Evolutionary conservation across 2,329 filamentous ascomycete genomes (phyloP).

Genomic region (Nemania serpens): DNA sequence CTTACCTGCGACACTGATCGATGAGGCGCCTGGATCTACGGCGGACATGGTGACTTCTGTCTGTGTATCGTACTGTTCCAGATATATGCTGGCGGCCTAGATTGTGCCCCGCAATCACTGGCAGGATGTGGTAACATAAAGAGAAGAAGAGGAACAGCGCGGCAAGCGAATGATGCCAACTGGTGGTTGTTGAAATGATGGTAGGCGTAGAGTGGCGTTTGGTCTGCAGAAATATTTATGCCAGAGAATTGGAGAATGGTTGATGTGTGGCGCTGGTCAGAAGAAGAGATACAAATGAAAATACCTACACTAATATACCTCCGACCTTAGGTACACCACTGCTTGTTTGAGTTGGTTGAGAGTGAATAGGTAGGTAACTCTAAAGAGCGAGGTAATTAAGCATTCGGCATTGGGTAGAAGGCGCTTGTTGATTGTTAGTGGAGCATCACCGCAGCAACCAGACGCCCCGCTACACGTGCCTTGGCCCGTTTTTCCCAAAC

Average conservation of each 20-base stretch:
- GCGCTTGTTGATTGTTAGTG: constrained; percentile 27
- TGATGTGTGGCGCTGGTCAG: no score
- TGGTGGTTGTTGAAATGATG: no score
- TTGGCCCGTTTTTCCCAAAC: not conserved
- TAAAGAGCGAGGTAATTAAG: not conserved
- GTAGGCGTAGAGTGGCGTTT: no score
- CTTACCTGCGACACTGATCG: constrained; percentile 63
- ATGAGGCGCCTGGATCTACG: constrained; percentile 56
- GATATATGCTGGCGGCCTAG: no score
- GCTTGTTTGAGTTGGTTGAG: constrained; percentile 8
- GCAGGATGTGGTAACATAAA: no score
- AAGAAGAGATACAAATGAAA: no score
- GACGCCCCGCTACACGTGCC: not conserved
- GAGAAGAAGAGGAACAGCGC: no score
- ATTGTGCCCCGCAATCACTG: no score
- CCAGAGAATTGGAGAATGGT: no score
- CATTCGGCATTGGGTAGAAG: not conserved
- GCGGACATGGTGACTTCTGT: constrained; percentile 39
- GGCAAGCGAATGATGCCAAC: no score
- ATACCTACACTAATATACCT: constrained; percentile 12
- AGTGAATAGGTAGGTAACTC: constrained; percentile 1
- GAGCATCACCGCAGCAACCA: constrained; percentile 22
- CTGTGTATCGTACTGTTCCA: constrained; percentile 9
- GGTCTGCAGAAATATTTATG: no score
- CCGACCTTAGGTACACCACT: constrained; percentile 9